These are phyloP conservation scores for Cyclocybe aegerita DNA, from an alignment of 768 basidiomycete species.

Conservation along the genomic window DNA sequence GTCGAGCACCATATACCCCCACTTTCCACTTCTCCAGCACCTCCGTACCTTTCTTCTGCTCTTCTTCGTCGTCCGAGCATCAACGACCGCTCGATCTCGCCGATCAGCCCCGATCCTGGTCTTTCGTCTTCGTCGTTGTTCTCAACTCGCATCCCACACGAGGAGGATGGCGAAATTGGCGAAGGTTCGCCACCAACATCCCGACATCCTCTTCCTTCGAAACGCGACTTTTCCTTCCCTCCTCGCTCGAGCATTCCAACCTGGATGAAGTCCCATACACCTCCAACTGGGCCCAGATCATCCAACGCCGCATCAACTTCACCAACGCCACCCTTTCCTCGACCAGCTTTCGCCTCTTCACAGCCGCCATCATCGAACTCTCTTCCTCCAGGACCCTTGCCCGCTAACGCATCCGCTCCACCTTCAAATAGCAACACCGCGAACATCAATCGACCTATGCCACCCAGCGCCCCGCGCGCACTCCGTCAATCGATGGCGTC, in stretches of 20 bases:
- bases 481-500: slow-evolving; percentile 8
- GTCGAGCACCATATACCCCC: slow-evolving; percentile 4
- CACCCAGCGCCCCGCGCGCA: slow-evolving; percentile 24
- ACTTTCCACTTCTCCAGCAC: background rate
- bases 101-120: background rate
- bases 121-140: background rate
- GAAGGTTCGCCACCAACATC: slow-evolving; percentile 13
- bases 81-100: background rate
- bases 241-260: slow-evolving; percentile 45
- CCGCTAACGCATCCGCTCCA: too few species aligned
- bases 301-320: slow-evolving; percentile 12
- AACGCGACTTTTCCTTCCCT: slow-evolving; percentile 27
- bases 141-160: background rate
- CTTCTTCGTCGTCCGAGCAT: background rate
- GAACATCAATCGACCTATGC: slow-evolving; percentile 10
- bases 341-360: slow-evolving; percentile 8
- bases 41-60: too few species aligned
- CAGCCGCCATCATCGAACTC: background rate
- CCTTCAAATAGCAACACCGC: background rate
- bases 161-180: slow-evolving; percentile 55
- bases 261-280: slow-evolving; percentile 23
- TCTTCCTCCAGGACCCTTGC: too few species aligned
- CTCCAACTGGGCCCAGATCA: slow-evolving; percentile 30
- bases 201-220: background rate
- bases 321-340: slow-evolving; percentile 15